These are phyloP conservation scores for Rhodofomes roseus DNA, from an alignment of 1,284 basidiomycete genomes.

Conservation along the genomic window DNA sequence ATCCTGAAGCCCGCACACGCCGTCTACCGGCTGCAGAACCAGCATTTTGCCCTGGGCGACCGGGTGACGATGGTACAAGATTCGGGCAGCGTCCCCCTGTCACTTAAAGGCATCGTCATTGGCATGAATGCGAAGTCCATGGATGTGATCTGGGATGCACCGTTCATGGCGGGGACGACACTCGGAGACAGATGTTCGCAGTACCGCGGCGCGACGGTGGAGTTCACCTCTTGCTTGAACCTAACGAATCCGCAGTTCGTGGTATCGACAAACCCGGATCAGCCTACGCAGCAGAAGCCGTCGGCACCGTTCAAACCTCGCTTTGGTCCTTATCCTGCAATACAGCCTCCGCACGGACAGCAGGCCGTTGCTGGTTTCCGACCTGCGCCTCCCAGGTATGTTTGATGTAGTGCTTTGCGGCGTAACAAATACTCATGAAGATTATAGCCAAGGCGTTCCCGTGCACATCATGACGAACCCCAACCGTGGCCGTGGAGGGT, in stretches of 20 bases:
- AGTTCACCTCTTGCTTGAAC: conserved; percentile 85
- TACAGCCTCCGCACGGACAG: conserved; percentile 51
- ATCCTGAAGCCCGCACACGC: conserved; percentile 93
- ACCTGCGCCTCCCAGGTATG: conserved; percentile 38
- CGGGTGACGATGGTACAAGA: conserved; percentile 96
- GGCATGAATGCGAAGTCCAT: conserved; percentile 84
- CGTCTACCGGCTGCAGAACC: conserved; percentile 86
- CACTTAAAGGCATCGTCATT: conserved; percentile 91
- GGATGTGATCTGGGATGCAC: conserved; percentile 96
- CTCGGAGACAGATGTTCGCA: conserved; percentile 86
- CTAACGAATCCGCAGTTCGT: conserved; percentile 80
- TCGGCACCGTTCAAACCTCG: conserved; percentile 57
- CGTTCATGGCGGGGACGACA: conserved; percentile 92
- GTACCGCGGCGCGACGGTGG: conserved; percentile 84
- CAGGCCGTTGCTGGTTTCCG: conserved; percentile 58
- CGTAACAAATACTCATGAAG: conserved; percentile 8
- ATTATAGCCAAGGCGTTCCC: conserved; percentile 25
- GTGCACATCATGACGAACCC: conserved; percentile 68
- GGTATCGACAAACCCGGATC: conserved; percentile 60
- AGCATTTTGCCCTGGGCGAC: conserved; percentile 91
- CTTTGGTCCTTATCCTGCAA: conserved; percentile 60
- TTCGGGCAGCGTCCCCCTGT: conserved; percentile 89
- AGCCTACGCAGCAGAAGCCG: conserved; percentile 39
- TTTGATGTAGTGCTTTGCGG: background rate
- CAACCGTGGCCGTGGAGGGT: conserved; percentile 47